These are phyloP conservation scores for Flammula alnicola DNA, from an alignment of 1,284 basidiomycete genomes.

Conservation along the genomic window DNA sequence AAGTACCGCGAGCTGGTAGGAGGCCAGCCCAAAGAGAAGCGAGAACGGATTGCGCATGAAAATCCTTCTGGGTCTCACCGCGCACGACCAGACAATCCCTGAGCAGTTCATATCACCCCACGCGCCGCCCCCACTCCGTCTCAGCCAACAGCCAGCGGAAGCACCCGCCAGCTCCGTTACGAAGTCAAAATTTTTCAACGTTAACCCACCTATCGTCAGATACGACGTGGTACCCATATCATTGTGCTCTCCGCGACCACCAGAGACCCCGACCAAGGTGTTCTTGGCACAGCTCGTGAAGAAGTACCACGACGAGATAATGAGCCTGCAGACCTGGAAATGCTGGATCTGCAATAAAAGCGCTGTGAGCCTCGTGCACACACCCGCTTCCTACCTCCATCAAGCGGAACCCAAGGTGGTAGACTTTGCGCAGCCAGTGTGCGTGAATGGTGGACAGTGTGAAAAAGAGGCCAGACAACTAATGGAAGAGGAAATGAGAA, in stretches of 20 bases:
- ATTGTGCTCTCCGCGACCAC: slow-evolving; percentile 16
- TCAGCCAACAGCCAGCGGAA: not conserved
- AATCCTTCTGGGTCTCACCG: slow-evolving; percentile 17
- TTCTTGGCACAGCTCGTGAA: slow-evolving; percentile 21
- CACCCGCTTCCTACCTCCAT: slow-evolving; percentile 24
- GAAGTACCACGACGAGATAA: slow-evolving; percentile 23
- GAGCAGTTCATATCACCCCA: not conserved
- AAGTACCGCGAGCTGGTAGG: slow-evolving; percentile 16
- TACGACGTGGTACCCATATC: slow-evolving; percentile 16
- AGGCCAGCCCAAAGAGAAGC: slow-evolving; percentile 13
- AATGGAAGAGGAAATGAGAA: slow-evolving; percentile 25
- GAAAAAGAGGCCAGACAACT: slow-evolving; percentile 23
- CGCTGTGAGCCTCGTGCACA: slow-evolving; percentile 23
- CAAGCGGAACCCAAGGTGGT: slow-evolving; percentile 19
- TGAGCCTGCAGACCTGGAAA: slow-evolving; percentile 16
- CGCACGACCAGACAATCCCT: slow-evolving; percentile 1
- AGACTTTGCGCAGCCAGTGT: slow-evolving; percentile 26
- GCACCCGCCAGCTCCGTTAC: slow-evolving; percentile 18
- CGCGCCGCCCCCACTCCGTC: not conserved
- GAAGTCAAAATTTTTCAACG: slow-evolving; percentile 16
- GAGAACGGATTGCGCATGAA: slow-evolving; percentile 15
- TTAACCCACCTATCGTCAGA: slow-evolving; percentile 11
- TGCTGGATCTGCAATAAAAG: slow-evolving; percentile 24
- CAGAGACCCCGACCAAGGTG: slow-evolving; percentile 14
- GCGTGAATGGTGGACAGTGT: slow-evolving; percentile 23